Conservation (phyloP, 2,329 filamentous ascomycete genomes). For the Fusarium torreyae region DNA sequence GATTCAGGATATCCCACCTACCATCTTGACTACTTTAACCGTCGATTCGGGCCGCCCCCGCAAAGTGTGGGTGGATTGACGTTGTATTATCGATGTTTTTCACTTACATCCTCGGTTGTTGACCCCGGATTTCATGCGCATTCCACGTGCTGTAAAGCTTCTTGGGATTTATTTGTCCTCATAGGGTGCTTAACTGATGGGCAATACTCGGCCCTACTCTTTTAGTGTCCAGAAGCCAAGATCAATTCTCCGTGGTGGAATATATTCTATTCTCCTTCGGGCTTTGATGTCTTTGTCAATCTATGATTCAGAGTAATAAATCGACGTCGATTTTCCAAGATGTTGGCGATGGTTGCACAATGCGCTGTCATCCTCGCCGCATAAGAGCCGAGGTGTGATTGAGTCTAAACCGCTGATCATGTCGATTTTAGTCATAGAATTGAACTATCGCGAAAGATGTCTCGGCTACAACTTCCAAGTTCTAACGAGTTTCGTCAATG, state of each 20-base stretch:
- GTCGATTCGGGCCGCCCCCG: constrained; percentile 32
- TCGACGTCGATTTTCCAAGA: neutral
- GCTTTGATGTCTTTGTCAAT: accelerated
- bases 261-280: neutral
- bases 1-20: neutral
- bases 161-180: neutral
- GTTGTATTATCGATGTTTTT: neutral
- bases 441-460: neutral
- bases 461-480: neutral
- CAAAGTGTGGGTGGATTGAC: constrained; percentile 14
- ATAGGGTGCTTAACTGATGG: neutral
- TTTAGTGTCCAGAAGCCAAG: neutral
- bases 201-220: constrained; percentile 18
- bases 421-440: constrained; percentile 1
- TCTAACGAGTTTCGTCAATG: neutral
- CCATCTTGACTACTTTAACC: neutral
- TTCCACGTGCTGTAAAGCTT: neutral
- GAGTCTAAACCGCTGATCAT: neutral
- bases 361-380: neutral
- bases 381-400: constrained; percentile 7
- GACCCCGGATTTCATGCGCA: neutral
- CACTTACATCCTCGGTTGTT: neutral
- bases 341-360: constrained; percentile 1
- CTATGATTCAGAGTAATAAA: accelerated
- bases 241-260: neutral